Base-by-base conservation (phyloP, 345 rosid genomes). In the Aquilaria sinensis region DNA sequence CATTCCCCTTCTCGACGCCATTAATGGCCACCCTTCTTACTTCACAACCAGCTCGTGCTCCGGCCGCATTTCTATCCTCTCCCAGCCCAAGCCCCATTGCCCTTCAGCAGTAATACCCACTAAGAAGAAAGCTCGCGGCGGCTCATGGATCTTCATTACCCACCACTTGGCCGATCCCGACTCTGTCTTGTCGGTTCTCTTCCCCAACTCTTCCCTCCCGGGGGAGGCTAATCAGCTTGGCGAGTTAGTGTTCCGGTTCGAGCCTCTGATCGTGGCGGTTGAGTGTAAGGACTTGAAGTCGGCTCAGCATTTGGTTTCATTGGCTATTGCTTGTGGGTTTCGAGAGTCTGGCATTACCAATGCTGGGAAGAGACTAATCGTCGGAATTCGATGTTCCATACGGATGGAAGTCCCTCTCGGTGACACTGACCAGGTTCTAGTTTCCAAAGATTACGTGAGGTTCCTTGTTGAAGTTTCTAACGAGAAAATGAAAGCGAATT, bases 41-140 rank as follows among this genome's bases (percentile, higher is more conserved):
- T 92, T 80, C 87, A 92, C 97, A 62, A 93, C 97, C 58, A 87
- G 97, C 64, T 90, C 97, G 31, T 93, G 97, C 81, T 90, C 96
- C 65, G 98, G 96, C 58, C 96, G 97, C 31, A 78, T 93, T 78
- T 93, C 97, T 12, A 81, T 93, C 70, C 85, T 90, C 57, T 81
- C 96, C 41, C 93, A 85, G 5, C 96, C 98, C 23, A 66, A 68
- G 54, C 58, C 70, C 46, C 34, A 33, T 37, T 51, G 67, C 2
- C 48, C 72, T 57, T 10, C 54, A 14, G 57, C 59, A 16, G 2
- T 65, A 47, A 37, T 3, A 37, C 10, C 70, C 55, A 67, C 54
- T 15, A 63, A 74, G 70, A 85, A 82, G 75, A 90, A 90, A 77
- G 92, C 97, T 49, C 82, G 90, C 14, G 97, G 97, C 3, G 96